Evolutionary conservation across 2,329 filamentous ascomycete genomes (phyloP), one percentile per base, ranked within the genome.

Genomic region (Xylariaceae sp.): DNA sequence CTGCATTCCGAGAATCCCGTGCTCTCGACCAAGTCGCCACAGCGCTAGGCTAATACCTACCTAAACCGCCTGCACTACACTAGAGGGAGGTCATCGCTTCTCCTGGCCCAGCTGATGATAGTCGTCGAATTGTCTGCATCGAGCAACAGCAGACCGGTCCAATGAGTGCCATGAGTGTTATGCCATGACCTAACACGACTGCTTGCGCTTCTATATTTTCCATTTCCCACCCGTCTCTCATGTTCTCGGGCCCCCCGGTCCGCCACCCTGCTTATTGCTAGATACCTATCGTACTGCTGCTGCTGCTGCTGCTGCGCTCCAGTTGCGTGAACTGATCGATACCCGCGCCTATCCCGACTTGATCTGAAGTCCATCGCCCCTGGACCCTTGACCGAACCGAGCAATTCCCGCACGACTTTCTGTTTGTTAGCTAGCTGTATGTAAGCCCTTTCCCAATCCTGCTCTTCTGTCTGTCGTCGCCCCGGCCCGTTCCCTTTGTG

Each of bases 381-480:
- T 34, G 34, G 3, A 23, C 23, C 23, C 23, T 30, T 30, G 23
- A 30, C 23, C 23, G 23, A 30, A 30, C 34, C 39, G 9, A 39
- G 37, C 37, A 47, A 58, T 48, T 57, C 61, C 60, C 55, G 59
- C 59, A 58, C 59, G 61, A 61, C 62, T 59, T 61, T 64, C 64
- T 59, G 63, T 65, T 59, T 61, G 57, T 61, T 61, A 8, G 63
- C 61, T 61, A 60, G 34, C 49, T 60, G 56, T 57, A 57, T 60
- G 56, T 57, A 57, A 57, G 53, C 41, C 44, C 44, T 60, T 58
- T 18, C 17, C 56, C 58, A 56, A 64, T 59, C 53, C 30, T 47
- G 57, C 61, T 55, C 58, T 61, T 56, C 63, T 63, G 59, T 56
- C 63, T 63, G 59, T 66, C 60, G 45, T 60, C 52, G 37, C 53